Conservation (phyloP, 139 green algal genomes). For the Chlamydomonas incerta region DNA sequence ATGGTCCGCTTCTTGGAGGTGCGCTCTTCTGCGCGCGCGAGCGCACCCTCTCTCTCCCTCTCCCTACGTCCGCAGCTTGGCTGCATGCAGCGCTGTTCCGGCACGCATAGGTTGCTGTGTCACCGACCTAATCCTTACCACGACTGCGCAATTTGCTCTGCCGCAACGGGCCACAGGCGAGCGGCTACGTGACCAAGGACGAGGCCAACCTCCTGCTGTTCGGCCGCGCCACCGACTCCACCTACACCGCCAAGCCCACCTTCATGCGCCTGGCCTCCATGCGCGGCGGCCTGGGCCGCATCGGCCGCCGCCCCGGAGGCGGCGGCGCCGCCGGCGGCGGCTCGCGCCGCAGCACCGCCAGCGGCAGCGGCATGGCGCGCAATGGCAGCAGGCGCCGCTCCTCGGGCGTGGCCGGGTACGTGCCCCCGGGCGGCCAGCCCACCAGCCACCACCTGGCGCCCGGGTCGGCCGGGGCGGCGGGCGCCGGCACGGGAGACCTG, state of each 20-base stretch:
- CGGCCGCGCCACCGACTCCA: slow-evolving; percentile 44
- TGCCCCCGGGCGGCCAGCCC: too few species aligned
- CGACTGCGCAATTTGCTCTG: too few species aligned
- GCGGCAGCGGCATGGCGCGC: not conserved
- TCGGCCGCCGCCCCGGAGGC: not conserved
- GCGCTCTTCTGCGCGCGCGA: not conserved
- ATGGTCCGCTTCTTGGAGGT: slow-evolving; percentile 49
- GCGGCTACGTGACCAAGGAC: slow-evolving; percentile 47
- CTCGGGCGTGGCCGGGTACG: not conserved
- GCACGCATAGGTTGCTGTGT: too few species aligned
- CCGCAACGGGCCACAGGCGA: too few species aligned
- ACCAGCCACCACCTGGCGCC: too few species aligned
- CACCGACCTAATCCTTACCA: too few species aligned
- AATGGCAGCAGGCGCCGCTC: not conserved
- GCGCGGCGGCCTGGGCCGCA: not conserved
- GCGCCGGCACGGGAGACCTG: too few species aligned
- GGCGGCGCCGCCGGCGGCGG: not conserved
- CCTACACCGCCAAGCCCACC: slow-evolving; percentile 43
- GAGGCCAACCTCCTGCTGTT: slow-evolving; percentile 58
- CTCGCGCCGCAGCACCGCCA: not conserved
- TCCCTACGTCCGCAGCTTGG: too few species aligned
- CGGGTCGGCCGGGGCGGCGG: too few species aligned
- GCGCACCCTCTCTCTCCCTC: too few species aligned
- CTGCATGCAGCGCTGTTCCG: too few species aligned
- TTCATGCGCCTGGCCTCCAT: slow-evolving; percentile 43